Evolutionary conservation across 1,284 basidiomycete genomes (phyloP).

Genomic region (Ustilago crameri): DNA sequence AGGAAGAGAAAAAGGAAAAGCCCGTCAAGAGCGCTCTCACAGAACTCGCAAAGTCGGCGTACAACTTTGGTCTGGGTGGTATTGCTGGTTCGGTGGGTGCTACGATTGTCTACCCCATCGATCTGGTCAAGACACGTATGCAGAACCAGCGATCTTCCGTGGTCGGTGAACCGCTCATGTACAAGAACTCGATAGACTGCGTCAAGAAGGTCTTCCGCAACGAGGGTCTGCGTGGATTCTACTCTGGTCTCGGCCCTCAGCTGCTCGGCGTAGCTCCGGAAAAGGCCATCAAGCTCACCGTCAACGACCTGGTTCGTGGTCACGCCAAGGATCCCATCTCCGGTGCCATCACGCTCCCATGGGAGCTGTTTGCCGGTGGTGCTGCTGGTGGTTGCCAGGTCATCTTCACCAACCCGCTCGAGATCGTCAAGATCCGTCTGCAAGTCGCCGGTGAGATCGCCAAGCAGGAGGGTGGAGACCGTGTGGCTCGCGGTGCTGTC

Average conservation of each 20-base stretch:
- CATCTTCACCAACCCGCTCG: constrained; percentile 93
- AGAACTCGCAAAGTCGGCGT: constrained; percentile 70
- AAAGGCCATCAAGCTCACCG: constrained; percentile 92
- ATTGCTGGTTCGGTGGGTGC: constrained; percentile 89
- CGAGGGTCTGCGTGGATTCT: constrained; percentile 92
- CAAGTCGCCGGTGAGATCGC: constrained; percentile 96
- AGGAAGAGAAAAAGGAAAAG: constrained; percentile 37
- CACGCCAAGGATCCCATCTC: constrained; percentile 91
- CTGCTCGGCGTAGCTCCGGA: constrained; percentile 97
- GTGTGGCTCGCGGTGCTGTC: constrained; percentile 82
- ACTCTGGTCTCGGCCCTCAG: constrained; percentile 94
- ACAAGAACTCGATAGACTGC: constrained; percentile 76
- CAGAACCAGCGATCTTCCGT: constrained; percentile 81
- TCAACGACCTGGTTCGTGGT: constrained; percentile 90
- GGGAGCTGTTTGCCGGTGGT: constrained; percentile 93
- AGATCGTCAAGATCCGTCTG: constrained; percentile 88
- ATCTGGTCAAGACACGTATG: constrained; percentile 87
- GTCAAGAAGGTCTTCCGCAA: constrained; percentile 92
- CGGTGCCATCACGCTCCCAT: constrained; percentile 84
- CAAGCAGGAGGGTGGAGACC: constrained; percentile 77
- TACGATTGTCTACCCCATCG: constrained; percentile 92
- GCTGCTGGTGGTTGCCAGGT: constrained; percentile 97
- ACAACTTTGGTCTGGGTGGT: constrained; percentile 90
- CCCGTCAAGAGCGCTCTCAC: constrained; percentile 41
- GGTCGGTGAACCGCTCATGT: constrained; percentile 66